Conservation (phyloP, 2,329 filamentous ascomycete genomes). For the Aspergillus neotritici region DNA sequence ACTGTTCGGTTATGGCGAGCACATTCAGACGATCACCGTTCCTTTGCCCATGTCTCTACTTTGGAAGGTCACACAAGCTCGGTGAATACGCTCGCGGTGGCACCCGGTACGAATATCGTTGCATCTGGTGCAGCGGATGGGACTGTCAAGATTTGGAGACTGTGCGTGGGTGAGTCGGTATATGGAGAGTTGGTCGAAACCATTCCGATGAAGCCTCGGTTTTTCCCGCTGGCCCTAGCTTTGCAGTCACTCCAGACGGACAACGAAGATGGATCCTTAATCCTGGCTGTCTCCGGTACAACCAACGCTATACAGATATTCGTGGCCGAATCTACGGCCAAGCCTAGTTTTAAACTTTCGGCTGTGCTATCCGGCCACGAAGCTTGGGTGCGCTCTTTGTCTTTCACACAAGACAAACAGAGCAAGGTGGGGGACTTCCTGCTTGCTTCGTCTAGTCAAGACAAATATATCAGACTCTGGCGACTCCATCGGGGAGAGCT, state of each 20-base stretch:
- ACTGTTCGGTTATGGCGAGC: constrained; percentile 60
- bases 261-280: constrained; percentile 43
- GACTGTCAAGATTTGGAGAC: constrained; percentile 61
- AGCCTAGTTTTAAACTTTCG: constrained; percentile 59
- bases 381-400: constrained; percentile 85
- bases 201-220: constrained; percentile 67
- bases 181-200: constrained; percentile 57
- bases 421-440: constrained; percentile 61
- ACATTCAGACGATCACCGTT: constrained; percentile 14
- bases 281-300: constrained; percentile 83
- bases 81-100: constrained; percentile 58
- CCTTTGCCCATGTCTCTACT: constrained; percentile 45
- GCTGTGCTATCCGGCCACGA: constrained; percentile 84
- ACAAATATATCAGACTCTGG: constrained; percentile 96
- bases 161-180: constrained; percentile 39
- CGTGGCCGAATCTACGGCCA: constrained; percentile 46
- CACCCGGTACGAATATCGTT: constrained; percentile 45
- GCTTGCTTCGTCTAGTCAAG: constrained; percentile 89
- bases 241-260: constrained; percentile 55
- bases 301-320: constrained; percentile 76
- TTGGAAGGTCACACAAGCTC: constrained; percentile 65
- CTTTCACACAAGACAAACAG: constrained; percentile 62
- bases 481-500: constrained; percentile 67
- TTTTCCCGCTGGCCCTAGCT: constrained; percentile 74
- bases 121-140: constrained; percentile 60